Conservation (phyloP, 1,284 basidiomycete species). For the Erythrobasidium hasegawianum region DNA sequence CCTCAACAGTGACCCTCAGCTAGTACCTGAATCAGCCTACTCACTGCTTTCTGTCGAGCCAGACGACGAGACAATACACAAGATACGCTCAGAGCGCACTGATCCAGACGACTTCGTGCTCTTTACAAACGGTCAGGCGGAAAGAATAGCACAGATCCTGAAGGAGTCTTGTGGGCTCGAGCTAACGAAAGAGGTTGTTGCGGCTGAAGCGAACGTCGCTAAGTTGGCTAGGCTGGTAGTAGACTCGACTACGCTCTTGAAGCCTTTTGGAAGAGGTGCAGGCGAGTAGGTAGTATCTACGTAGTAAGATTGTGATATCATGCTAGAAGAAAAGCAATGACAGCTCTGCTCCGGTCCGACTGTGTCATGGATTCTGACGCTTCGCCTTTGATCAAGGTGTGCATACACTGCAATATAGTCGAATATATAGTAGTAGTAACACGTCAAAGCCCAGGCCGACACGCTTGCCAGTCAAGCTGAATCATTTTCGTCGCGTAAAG, state of each 20-base stretch:
- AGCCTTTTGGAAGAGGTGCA: slow-evolving; percentile 29
- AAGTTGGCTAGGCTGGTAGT: slow-evolving; percentile 77
- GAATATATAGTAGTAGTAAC: neutral
- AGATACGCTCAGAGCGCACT: slow-evolving; percentile 27
- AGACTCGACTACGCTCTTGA: slow-evolving; percentile 67
- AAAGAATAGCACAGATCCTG: slow-evolving; percentile 73
- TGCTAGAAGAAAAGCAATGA: no score
- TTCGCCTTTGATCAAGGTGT: slow-evolving; percentile 31
- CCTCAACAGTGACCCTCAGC: slow-evolving; percentile 74
- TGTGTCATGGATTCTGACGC: slow-evolving; percentile 28
- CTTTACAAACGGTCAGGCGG: slow-evolving; percentile 84
- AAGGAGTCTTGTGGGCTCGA: slow-evolving; percentile 80
- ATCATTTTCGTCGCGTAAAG: slow-evolving; percentile 17
- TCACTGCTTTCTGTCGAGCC: slow-evolving; percentile 12
- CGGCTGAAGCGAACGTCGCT: slow-evolving; percentile 86
- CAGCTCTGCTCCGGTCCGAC: no score
- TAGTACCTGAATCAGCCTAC: slow-evolving; percentile 65
- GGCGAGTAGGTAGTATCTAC: no score
- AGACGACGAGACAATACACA: slow-evolving; percentile 10
- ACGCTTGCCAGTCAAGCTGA: slow-evolving; percentile 26
- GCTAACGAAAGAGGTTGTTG: slow-evolving; percentile 78
- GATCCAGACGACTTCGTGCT: slow-evolving; percentile 91
- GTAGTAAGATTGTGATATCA: no score
- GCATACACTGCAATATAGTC: neutral
- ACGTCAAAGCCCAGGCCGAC: slow-evolving; percentile 21